phyloP scores from a whole-genome alignment of 1,139 yeast species.

The Wickerhamomyces sp. region DNA sequence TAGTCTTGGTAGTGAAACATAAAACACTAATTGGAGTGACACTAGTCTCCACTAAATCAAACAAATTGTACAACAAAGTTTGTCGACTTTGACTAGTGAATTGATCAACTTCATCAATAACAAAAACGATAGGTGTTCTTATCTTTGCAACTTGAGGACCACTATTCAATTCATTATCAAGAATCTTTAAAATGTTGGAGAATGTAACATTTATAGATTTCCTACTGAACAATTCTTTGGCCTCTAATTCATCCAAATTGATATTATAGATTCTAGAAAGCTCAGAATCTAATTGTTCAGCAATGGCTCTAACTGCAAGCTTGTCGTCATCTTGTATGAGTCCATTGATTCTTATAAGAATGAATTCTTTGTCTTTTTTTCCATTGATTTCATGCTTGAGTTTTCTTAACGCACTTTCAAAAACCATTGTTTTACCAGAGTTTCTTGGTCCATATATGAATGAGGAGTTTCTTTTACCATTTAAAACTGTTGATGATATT shows the following conservation, averaged over 20 bases:
- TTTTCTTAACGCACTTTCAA: slow-evolving; percentile 52
- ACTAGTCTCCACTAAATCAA: slow-evolving; percentile 77
- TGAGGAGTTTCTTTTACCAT: slow-evolving; percentile 77
- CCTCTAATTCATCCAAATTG: slow-evolving; percentile 16
- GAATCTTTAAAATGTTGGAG: slow-evolving; percentile 40
- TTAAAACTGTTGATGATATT: slow-evolving; percentile 60
- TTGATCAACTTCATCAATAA: slow-evolving; percentile 81
- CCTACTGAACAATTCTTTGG: slow-evolving; percentile 34
- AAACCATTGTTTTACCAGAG: slow-evolving; percentile 66
- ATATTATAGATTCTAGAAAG: slow-evolving; percentile 20
- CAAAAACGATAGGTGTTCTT: slow-evolving; percentile 60
- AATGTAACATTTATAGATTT: slow-evolving; percentile 50
- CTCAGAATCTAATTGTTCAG: slow-evolving; percentile 56
- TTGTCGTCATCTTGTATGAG: slow-evolving; percentile 69
- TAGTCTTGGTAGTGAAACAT: slow-evolving; percentile 73
- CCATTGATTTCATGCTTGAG: slow-evolving; percentile 35
- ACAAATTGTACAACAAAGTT: slow-evolving; percentile 76
- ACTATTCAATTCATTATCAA: slow-evolving; percentile 29
- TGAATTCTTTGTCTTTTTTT: slow-evolving; percentile 37
- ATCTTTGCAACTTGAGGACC: slow-evolving; percentile 19
- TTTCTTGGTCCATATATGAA: slow-evolving; percentile 77
- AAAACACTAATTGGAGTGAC: slow-evolving; percentile 75
- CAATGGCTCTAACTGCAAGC: slow-evolving; percentile 78
- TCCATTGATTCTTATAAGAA: slow-evolving; percentile 66
- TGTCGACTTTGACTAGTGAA: slow-evolving; percentile 73